Conservation (phyloP, 257 asterid species). For the Lavandula angustifolia region DNA sequence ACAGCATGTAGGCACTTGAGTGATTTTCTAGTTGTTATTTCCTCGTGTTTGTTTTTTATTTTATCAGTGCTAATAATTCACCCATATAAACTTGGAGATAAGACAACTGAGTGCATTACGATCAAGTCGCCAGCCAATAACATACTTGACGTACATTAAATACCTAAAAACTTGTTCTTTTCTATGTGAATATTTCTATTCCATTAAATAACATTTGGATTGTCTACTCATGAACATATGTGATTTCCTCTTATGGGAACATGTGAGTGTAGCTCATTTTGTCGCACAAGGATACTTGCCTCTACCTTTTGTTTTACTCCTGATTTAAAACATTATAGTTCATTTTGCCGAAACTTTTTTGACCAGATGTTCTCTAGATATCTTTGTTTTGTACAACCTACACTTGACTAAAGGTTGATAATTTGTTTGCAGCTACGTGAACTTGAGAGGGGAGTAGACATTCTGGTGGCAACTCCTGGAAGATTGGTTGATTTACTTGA, state of each 20-base stretch:
- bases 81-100: neutral
- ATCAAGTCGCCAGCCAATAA: neutral
- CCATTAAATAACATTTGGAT: no score
- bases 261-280: neutral
- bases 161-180: no score
- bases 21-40: slow-evolving; percentile 12
- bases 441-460: slow-evolving; percentile 93
- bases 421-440: slow-evolving; percentile 65
- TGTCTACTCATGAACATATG: neutral
- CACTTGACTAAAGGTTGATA: slow-evolving; percentile 22
- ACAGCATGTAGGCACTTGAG: slow-evolving; percentile 12
- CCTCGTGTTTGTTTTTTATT: neutral
- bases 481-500: slow-evolving; percentile 92
- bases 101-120: neutral
- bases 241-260: neutral
- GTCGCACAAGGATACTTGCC: neutral
- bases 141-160: neutral
- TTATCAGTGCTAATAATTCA: neutral
- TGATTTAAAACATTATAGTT: neutral
- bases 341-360: neutral
- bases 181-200: no score
- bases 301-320: neutral
- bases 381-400: slow-evolving; percentile 1
- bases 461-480: slow-evolving; percentile 96
- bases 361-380: neutral